A percentile compares a stretch with the other conserved stretches of the same genome.
These are phyloP conservation scores for Neurospora sp. DNA, from an alignment of 495 filamentous ascomycete species.

Conservation along the genomic window DNA sequence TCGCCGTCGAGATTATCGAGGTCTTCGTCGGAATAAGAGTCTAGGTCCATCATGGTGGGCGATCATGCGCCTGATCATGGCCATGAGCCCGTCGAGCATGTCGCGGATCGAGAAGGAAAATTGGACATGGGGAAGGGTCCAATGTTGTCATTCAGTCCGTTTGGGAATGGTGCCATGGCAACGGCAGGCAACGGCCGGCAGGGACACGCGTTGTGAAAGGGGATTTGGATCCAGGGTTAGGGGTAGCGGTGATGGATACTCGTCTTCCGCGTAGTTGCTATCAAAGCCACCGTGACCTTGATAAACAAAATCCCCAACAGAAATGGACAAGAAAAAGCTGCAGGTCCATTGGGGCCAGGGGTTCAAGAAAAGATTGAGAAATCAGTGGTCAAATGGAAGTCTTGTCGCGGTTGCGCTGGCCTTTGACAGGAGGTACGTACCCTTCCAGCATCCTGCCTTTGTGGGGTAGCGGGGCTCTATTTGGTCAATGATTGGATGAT, in stretches of 20 bases:
- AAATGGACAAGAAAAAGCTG: neutral
- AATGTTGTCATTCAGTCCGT: neutral
- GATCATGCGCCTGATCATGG: neutral
- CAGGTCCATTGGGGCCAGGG: neutral
- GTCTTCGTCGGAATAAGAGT: conserved; percentile 39
- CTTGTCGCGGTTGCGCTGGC: neutral
- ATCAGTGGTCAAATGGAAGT: neutral
- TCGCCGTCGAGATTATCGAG: conserved; percentile 36
- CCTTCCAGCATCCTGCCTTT: neutral
- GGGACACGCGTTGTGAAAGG: neutral
- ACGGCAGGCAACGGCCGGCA: neutral
- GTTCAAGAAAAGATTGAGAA: neutral
- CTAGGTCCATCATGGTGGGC: conserved; percentile 20
- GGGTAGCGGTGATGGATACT: neutral
- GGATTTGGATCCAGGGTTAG: neutral
- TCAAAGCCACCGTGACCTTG: neutral
- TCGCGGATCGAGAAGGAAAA: neutral
- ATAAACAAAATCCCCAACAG: neutral
- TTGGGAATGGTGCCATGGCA: neutral
- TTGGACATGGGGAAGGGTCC: neutral
- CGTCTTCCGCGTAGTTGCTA: neutral
- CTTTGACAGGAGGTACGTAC: neutral
- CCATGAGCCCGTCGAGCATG: neutral
- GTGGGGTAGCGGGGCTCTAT: neutral
- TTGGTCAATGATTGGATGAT: neutral